Percentiles rank a stretch among this genome's conserved stretches.
Evolutionary conservation across 2,329 filamentous ascomycete genomes (phyloP).

Genomic region (Capronia epimyces): DNA sequence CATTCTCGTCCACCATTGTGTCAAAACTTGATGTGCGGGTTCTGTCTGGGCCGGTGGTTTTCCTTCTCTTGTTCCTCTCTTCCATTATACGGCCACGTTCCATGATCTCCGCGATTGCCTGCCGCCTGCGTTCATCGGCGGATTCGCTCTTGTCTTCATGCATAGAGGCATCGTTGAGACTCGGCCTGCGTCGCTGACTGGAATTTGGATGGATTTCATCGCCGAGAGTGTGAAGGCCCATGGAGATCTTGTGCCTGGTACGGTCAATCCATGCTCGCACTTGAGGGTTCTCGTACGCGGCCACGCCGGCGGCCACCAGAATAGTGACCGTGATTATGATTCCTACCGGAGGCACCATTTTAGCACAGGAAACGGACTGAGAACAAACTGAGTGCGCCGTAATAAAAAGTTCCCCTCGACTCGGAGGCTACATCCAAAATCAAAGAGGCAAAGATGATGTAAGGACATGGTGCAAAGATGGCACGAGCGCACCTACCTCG

Average conservation of each 20-base stretch:
- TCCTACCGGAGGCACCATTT: conserved; percentile 40
- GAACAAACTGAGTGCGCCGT: background rate
- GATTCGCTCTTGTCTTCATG: conserved; percentile 41
- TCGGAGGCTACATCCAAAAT: background rate
- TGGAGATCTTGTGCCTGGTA: conserved; percentile 56
- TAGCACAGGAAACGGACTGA: conserved; percentile 18
- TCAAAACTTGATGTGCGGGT: conserved; percentile 37
- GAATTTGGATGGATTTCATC: conserved; percentile 53
- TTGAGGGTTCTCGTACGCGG: conserved; percentile 59
- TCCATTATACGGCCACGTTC: conserved; percentile 40
- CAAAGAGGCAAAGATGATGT: conserved; percentile 19
- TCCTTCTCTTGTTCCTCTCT: conserved; percentile 33
- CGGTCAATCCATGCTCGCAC: conserved; percentile 58
- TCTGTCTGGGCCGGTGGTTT: conserved; percentile 17
- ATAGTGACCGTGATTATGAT: conserved; percentile 58
- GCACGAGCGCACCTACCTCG: conserved; percentile 38
- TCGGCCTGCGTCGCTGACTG: conserved; percentile 27
- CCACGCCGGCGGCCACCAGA: conserved; percentile 57
- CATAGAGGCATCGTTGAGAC: conserved; percentile 44
- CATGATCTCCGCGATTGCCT: conserved; percentile 43
- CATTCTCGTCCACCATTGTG: conserved; percentile 34
- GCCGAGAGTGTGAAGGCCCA: conserved; percentile 54
- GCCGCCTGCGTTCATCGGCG: conserved; percentile 42
- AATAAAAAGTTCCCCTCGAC: background rate
- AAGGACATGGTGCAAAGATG: conserved; percentile 14